Evolutionary conservation across 225 moss, liverwort and hornwort species (phyloP), one percentile per base, ranked within the genome.

Genomic region (Asterella californica): DNA sequence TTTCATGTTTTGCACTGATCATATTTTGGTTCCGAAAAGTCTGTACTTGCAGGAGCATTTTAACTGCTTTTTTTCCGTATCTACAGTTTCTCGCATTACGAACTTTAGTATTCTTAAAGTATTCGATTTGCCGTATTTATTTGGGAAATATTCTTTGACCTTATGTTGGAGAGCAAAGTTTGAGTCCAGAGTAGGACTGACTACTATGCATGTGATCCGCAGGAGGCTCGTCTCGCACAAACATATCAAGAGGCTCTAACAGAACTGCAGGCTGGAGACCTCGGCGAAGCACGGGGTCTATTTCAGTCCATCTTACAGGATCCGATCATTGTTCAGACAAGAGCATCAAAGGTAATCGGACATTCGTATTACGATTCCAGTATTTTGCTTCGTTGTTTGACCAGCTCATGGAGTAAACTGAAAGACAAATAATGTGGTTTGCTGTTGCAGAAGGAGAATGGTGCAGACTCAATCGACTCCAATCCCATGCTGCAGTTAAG

Each of bases 401-500:
- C 22, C 2, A n/a, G 36, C 10, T 70, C 24, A 45, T 61, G 0
- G 27, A 74, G 12, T 50, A 52, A 29, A 50, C 6, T 9, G 27
- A 21, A 21, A 53, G 32, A 53, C 6, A 8, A 47, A 18, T 32
- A 74, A 32, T 15, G 17, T n/a, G 33, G 76, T 57, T 19, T 70
- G 68, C 36, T 52, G 24, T 69, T 36, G 76, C 81, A 76, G 70
- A 81, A 83, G 57, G 80, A 79, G 32, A 79, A 71, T 71, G 70
- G 5, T 30, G 33, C 68, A 37, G 79, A 81, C n/a, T 66, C 85
- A 30, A 62, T 77, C 2, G 85, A 82, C 52, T 74, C 78, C 21
- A 88, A 79, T 64, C 83, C 83, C 9, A 85, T 88, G 88, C 82
- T 83, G 25, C 88, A 88, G 65, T 79, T 88, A 19, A 83, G 85